Conservation (phyloP, 2,329 filamentous ascomycete species). For the Fonsecaea pugnacius region DNA sequence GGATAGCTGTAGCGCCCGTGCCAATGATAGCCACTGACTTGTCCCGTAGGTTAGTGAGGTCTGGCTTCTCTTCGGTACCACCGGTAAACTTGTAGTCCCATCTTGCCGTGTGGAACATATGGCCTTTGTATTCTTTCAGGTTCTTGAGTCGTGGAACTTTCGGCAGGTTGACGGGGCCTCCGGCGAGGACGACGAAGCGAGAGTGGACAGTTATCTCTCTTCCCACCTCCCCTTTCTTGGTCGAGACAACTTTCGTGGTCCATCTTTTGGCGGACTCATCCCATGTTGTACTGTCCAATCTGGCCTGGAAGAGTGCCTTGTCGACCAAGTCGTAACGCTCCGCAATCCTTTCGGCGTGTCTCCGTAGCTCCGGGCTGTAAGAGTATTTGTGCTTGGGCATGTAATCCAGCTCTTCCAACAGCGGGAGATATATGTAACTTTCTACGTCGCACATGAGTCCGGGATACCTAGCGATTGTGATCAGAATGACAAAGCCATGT, state of each 20-base stretch:
- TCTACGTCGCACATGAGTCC: neutral
- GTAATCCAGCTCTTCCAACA: constrained; percentile 21
- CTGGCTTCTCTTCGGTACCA: constrained; percentile 41
- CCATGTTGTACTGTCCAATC: constrained; percentile 12
- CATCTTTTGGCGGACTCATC: constrained; percentile 41
- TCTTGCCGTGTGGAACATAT: constrained; percentile 37
- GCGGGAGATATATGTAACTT: constrained; percentile 3
- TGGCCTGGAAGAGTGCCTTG: constrained; percentile 25
- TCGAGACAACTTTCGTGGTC: neutral
- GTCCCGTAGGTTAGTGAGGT: constrained; percentile 42
- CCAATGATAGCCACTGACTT: constrained; percentile 30
- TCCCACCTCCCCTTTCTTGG: neutral
- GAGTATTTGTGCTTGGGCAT: constrained; percentile 24
- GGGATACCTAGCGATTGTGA: constrained; percentile 29
- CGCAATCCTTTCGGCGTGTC: constrained; percentile 17
- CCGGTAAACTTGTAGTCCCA: constrained; percentile 49
- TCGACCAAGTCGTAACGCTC: constrained; percentile 13
- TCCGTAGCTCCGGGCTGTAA: constrained; percentile 10
- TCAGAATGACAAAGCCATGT: neutral
- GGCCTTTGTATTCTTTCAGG: constrained; percentile 37
- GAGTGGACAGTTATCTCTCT: constrained; percentile 26
- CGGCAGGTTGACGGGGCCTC: constrained; percentile 57
- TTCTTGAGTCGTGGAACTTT: constrained; percentile 41
- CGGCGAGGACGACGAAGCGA: constrained; percentile 47
- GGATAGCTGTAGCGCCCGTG: constrained; percentile 28